Conservation (phyloP, 257 asterid genomes). For the Plantago ovata region DNA sequence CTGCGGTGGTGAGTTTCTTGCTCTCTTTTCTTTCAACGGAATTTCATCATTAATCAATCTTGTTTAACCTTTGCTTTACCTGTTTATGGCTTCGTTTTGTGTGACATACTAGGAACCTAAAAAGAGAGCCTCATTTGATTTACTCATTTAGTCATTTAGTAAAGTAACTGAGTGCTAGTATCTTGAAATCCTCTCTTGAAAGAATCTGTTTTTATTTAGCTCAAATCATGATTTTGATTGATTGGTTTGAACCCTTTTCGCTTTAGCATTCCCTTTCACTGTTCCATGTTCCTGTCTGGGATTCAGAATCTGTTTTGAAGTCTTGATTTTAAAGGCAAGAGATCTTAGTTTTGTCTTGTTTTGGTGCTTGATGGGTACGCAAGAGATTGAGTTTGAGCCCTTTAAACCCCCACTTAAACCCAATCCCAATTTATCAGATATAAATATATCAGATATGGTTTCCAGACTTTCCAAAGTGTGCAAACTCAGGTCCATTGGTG, state of each 20-base stretch:
- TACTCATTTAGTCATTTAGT: too few relatives aligned
- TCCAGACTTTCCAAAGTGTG: constrained; percentile 47
- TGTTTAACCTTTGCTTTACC: background rate
- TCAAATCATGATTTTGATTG: constrained; percentile 35
- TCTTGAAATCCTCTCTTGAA: too few relatives aligned
- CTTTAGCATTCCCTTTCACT: constrained; percentile 21
- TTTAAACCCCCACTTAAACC: constrained; percentile 49
- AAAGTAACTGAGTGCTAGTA: too few relatives aligned
- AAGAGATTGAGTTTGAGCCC: constrained; percentile 36
- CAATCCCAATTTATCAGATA: constrained; percentile 22
- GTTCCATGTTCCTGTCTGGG: background rate
- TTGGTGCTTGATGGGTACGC: constrained; percentile 19
- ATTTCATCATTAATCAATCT: constrained; percentile 18
- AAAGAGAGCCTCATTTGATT: too few relatives aligned
- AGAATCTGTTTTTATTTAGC: too few relatives aligned
- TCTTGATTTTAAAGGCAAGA: constrained; percentile 23
- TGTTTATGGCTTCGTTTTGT: too few relatives aligned
- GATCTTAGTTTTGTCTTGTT: constrained; percentile 28
- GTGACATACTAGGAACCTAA: too few relatives aligned
- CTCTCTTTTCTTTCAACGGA: constrained; percentile 4
- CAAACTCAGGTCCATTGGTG: constrained; percentile 72
- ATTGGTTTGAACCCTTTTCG: constrained; percentile 18
- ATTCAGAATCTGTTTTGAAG: constrained; percentile 14
- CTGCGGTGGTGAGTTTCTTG: constrained; percentile 14
- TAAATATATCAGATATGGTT: constrained; percentile 47